Conservation (phyloP, 345 rosid genomes). For the Ailanthus altissimus region DNA sequence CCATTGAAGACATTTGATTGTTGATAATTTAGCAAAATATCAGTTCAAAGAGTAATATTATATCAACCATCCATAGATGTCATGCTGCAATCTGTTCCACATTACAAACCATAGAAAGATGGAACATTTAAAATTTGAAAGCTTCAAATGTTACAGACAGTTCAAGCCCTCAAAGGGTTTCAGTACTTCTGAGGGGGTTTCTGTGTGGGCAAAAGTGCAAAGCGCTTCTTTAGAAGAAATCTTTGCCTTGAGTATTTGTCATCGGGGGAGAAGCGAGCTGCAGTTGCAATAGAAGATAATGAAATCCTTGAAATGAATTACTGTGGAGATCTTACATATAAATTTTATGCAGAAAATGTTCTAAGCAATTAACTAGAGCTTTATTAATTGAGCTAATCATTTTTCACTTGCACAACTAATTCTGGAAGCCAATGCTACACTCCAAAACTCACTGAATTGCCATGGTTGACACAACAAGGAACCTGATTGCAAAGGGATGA, state of each 20-base stretch:
- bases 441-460: not conserved
- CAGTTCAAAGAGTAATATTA: not conserved
- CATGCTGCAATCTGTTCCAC: not conserved
- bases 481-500: not conserved
- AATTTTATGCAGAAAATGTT: not conserved
- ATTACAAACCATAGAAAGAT: not conserved
- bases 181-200: slow-evolving; percentile 52
- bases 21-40: not conserved
- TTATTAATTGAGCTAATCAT: not conserved
- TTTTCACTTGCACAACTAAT: not conserved
- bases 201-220: slow-evolving; percentile 61
- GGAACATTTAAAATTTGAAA: not conserved
- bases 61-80: not conserved
- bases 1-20: not conserved
- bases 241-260: slow-evolving; percentile 69
- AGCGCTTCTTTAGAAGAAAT: slow-evolving; percentile 59
- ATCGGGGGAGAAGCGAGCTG: slow-evolving; percentile 70
- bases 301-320: not conserved
- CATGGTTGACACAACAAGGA: not conserved
- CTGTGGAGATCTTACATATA: not conserved
- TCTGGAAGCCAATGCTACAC: not conserved
- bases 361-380: not conserved
- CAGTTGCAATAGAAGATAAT: not conserved
- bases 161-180: not conserved
- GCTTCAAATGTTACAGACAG: not conserved